Base-by-base conservation (phyloP, 2,329 filamentous ascomycete species). In the Ophiostoma piceae region DNA sequence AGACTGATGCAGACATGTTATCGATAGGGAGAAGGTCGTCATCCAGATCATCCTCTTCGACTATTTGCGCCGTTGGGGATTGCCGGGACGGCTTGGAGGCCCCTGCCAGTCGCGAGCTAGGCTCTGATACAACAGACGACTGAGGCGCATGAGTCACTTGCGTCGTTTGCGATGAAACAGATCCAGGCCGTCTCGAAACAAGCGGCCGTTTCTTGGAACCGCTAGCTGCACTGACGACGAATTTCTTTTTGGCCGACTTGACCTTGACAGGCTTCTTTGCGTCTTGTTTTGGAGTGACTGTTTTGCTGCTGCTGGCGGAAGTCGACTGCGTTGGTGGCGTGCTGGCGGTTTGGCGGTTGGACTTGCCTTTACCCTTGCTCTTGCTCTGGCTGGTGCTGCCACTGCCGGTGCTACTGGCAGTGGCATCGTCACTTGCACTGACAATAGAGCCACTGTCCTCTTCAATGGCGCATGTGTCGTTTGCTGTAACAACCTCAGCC, bases 131-230 rank as follows among this genome's bases (percentile, higher is more conserved):
- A 8, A 76, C 75, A 3, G 82, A 80, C 7, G 81, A 80, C 69
- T 84, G 84, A 1, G 84, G 85, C 73, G 82, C 85, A 47, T 84
- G 84, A 1, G 84, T 85, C 72, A 82, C 85, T 51, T 84, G 84
- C 1, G 84, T 85, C 72, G 82, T 64, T 2, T 64, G 60, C n/a
- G n/a, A 47, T 11, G 51, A 29, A 9, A 65, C 85, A 51, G 79
- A 29, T 12, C 26, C 85, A 51, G 79, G 77, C 43, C 82, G 80
- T 66, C 82, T 80, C 16, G 81, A 76, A 71, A 85, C 77, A 9
- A 80, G 77, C 0, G 83, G 81, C 64, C 83, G 80, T 68, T 82
- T 79, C 74, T 82, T 85, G 5, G 80, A 79, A 1, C 79, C 32
- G 9, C 62, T 76, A 12, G 79, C 77, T 8, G 79, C 80, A 1